Percentiles rank a stretch among this genome's conserved stretches.
These are phyloP conservation scores for Aspergillus pseudoglaucus DNA, from an alignment of 2,329 filamentous ascomycete genomes.

Conservation along the genomic window DNA sequence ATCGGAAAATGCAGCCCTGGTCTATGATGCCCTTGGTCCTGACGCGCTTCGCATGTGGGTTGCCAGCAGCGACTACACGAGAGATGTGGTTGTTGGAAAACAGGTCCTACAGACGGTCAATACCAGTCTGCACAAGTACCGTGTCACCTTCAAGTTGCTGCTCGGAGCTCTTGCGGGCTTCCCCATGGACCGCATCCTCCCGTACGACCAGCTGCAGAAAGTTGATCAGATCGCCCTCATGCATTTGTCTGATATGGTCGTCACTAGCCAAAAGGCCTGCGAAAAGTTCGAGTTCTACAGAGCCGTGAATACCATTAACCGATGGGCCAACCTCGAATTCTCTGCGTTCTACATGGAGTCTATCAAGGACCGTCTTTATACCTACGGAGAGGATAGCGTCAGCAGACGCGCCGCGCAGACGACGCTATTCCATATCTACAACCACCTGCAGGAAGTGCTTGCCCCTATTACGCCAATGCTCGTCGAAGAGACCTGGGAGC, in stretches of 20 bases:
- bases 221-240: conserved; percentile 70
- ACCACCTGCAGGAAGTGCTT: conserved; percentile 69
- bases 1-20: conserved; percentile 26
- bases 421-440: conserved; percentile 57
- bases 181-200: conserved; percentile 34
- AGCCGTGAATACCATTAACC: conserved; percentile 65
- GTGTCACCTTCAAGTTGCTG: conserved; percentile 84
- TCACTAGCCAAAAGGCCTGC: conserved; percentile 59
- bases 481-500: conserved; percentile 81
- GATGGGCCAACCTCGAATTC: conserved; percentile 74
- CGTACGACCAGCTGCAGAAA: conserved; percentile 48
- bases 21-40: conserved; percentile 68
- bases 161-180: conserved; percentile 64
- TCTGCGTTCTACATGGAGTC: conserved; percentile 93
- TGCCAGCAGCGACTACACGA: conserved; percentile 84
- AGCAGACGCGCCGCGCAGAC: conserved; percentile 53
- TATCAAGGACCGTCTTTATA: conserved; percentile 87
- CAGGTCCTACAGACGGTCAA: conserved; percentile 72
- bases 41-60: conserved; percentile 88
- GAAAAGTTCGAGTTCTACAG: conserved; percentile 75
- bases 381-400: conserved; percentile 61
- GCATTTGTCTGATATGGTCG: conserved; percentile 62
- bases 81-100: conserved; percentile 75
- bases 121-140: conserved; percentile 73
- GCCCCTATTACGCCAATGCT: conserved; percentile 74